Percentiles rank a stretch among this genome's conserved stretches.
These are phyloP conservation scores for Usnea hakonensis DNA, from an alignment of 495 filamentous ascomycete genomes.

Conservation along the genomic window DNA sequence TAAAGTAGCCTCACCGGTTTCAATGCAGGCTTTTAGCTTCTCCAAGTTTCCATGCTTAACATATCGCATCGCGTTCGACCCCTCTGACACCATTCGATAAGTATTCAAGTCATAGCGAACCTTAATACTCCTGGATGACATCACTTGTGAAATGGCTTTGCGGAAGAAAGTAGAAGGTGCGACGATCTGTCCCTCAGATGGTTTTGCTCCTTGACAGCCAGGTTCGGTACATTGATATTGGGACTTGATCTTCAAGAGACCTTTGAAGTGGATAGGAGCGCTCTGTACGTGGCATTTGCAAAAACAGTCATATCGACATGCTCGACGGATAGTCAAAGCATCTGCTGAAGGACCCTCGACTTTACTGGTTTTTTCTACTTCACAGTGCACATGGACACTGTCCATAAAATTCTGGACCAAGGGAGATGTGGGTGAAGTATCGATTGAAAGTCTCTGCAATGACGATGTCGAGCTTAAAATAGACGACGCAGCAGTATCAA, in stretches of 20 bases:
- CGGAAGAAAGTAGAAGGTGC: constrained; percentile 4
- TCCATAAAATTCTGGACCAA: background rate
- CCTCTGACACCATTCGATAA: constrained; percentile 16
- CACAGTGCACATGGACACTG: background rate
- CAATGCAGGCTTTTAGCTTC: constrained; percentile 8
- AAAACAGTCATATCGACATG: constrained; percentile 15
- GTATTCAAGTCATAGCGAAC: constrained; percentile 18
- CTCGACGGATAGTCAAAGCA: constrained; percentile 1
- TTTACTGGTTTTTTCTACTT: background rate
- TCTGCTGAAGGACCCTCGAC: background rate
- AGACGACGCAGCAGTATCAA: constrained; percentile 12
- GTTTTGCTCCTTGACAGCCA: constrained; percentile 2
- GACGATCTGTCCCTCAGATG: background rate
- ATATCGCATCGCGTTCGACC: constrained; percentile 12
- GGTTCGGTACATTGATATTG: background rate
- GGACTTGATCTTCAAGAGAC: background rate
- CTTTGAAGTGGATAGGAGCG: background rate
- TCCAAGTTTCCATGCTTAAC: constrained; percentile 17
- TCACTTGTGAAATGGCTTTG: constrained; percentile 14
- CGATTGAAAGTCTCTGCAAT: constrained; percentile 2
- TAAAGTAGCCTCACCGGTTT: constrained; percentile 13
- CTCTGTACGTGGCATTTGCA: constrained; percentile 9
- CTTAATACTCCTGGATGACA: constrained; percentile 12
- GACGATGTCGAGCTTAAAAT: constrained; percentile 5
- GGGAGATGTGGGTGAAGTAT: background rate